These are phyloP conservation scores for Podila clonocystis DNA, from an alignment of 192 early-diverging fungal genomes.

Conservation along the genomic window DNA sequence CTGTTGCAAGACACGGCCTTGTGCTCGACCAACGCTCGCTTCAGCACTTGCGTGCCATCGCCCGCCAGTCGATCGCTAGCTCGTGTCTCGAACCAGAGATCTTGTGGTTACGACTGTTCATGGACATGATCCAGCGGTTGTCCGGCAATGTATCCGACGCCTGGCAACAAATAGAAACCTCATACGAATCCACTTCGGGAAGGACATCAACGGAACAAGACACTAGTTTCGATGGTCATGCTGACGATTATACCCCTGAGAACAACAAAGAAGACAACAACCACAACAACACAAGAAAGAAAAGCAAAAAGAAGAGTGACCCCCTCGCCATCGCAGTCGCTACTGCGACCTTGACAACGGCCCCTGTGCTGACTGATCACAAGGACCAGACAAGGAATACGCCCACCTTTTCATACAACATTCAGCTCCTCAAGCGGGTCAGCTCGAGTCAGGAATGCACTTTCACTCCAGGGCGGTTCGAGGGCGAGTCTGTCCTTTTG, in stretches of 20 bases:
- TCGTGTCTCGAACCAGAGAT: constrained; percentile 46
- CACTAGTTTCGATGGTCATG: not conserved
- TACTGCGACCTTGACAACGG: too few species aligned
- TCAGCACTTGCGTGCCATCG: constrained; percentile 44
- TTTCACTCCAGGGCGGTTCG: constrained; percentile 32
- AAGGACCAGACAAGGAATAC: not conserved
- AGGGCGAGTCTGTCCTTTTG: constrained; percentile 34
- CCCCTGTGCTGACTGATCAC: too few species aligned
- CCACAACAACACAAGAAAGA: not conserved
- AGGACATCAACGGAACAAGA: not conserved
- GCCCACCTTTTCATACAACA: constrained; percentile 22
- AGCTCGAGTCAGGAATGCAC: constrained; percentile 36
- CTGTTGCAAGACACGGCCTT: not conserved
- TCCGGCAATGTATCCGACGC: constrained; percentile 31
- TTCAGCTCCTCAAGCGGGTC: constrained; percentile 25
- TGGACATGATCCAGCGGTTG: constrained; percentile 43
- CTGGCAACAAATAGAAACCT: constrained; percentile 38
- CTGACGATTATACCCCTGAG: too few species aligned
- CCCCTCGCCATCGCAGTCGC: too few species aligned
- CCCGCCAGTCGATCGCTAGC: constrained; percentile 43
- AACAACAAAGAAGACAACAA: constrained; percentile 1
- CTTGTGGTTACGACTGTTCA: constrained; percentile 39
- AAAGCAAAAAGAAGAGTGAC: constrained; percentile 1
- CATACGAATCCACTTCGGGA: constrained; percentile 11
- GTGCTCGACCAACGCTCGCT: constrained; percentile 35